Evolutionary conservation across 2,329 filamentous ascomycete species (phyloP).

Genomic region (Colletotrichum orbiculare): DNA sequence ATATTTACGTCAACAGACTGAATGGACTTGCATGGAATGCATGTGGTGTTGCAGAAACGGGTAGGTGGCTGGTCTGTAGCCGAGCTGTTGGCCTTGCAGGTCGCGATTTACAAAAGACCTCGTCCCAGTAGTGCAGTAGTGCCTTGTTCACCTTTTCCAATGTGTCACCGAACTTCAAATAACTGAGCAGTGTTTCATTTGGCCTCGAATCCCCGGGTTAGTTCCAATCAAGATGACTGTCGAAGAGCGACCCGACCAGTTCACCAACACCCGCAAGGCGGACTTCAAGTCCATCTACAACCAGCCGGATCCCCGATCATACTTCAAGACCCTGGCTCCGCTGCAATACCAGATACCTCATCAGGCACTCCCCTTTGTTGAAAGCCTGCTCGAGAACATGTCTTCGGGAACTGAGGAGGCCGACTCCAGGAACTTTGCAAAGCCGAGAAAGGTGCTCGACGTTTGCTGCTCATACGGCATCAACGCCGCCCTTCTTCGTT

Average conservation of each 20-base stretch:
- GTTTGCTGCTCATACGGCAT: constrained; percentile 28
- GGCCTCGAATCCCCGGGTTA: no score
- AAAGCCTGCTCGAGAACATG: constrained; percentile 1
- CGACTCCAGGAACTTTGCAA: no score
- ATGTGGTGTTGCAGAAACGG: background rate
- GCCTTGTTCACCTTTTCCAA: background rate
- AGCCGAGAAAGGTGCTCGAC: constrained; percentile 4
- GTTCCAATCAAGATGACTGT: background rate
- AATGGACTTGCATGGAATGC: background rate
- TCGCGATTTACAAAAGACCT: no score
- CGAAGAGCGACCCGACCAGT: constrained; percentile 10
- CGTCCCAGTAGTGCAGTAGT: no score
- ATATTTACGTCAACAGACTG: no score
- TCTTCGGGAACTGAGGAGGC: background rate
- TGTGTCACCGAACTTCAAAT: background rate
- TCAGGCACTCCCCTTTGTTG: constrained; percentile 15
- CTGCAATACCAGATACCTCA: constrained; percentile 25
- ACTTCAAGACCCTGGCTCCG: constrained; percentile 17
- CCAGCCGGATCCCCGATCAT: constrained; percentile 20
- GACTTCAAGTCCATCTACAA: constrained; percentile 28
- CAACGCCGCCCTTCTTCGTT: constrained; percentile 23
- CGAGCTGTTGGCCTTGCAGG: no score
- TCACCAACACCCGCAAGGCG: constrained; percentile 19
- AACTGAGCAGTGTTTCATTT: background rate
- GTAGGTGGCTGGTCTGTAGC: no score